Evolutionary conservation across 805 yeast genomes (phyloP), one percentile per base, ranked within the genome.

Genomic region (Middelhovenomyces tepae): DNA sequence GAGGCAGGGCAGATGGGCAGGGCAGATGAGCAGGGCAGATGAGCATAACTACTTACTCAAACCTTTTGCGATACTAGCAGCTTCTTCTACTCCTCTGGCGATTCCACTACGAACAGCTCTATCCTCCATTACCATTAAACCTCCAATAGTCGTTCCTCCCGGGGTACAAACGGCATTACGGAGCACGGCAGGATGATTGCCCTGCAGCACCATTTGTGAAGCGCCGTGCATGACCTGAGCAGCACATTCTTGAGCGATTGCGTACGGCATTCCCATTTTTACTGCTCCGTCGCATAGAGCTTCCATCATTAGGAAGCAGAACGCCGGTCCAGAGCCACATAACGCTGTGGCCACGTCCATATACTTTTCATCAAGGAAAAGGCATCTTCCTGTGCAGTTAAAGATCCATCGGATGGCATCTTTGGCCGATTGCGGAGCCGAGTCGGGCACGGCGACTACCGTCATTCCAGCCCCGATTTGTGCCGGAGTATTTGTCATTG

Each of bases 401-500:
- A 64, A 63, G 31, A 64, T 49, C 65, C 65, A 63, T 27, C 52
- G 53, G n/a, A 63, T 53, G 19, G 57, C 46, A n/a, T 38, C 38
- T 35, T 43, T 44, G 31, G 49, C 51, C 13, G 46, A 37, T 28
- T 47, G 48, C 11, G 54, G 50, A 26, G 46, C 46, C 7, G 57
- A 58, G 2, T 57, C 42, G 7, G 89, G 73, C 50, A 82, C 75
- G 2, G 95, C 72, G n/a, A 91, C 76, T 24, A 85, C 86, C 7
- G 97, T 95, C 69, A 89, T 85, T 32, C 97, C 98, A 46, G 78
- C 74, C 15, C 96, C 95, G 56, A 72, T 83, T 55, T 78, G 78
- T 13, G 95, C 93, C 3, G 99, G 96, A 0, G 98, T 91, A 61
- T 89, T 91, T 28, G 99, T 89, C 94, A 93, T 87, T n/a, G 93